Conservation (phyloP, 352 stramenopile genomes). For the Blastocystis sp. region DNA sequence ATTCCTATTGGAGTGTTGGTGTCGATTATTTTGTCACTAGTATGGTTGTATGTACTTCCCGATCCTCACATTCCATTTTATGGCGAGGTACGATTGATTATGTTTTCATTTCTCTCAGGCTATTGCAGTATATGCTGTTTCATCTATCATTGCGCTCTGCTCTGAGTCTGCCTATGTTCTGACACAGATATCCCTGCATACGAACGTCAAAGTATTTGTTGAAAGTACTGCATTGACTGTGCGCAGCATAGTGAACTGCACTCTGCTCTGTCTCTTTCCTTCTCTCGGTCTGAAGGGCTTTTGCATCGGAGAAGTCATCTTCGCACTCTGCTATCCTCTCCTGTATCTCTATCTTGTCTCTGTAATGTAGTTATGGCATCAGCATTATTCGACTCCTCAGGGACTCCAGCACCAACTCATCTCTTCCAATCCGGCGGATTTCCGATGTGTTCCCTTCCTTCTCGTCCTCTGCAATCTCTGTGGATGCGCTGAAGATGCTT, state of each 20-base stretch:
- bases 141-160: neutral
- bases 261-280: neutral
- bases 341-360: neutral
- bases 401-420: neutral
- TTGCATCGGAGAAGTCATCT: slow-evolving; percentile 23
- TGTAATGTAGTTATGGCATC: neutral
- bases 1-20: slow-evolving; percentile 14
- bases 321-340: neutral
- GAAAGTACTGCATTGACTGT: neutral
- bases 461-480: neutral
- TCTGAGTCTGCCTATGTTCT: slow-evolving; percentile 38
- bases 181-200: slow-evolving; percentile 1
- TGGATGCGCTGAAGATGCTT: neutral
- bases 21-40: neutral
- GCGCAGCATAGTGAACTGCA: slow-evolving; percentile 13
- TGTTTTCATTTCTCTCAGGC: neutral
- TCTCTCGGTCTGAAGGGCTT: slow-evolving; percentile 1
- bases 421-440: neutral
- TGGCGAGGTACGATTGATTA: neutral
- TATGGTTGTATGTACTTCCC: slow-evolving; percentile 36
- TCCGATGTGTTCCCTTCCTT: neutral
- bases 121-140: neutral
- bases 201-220: slow-evolving; percentile 54
- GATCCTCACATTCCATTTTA: slow-evolving; percentile 27
- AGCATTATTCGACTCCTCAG: neutral